Percentiles rank a stretch among this genome's conserved stretches.
Conservation (phyloP, 2,329 filamentous ascomycete genomes). For the Rhinocladiella similis region DNA sequence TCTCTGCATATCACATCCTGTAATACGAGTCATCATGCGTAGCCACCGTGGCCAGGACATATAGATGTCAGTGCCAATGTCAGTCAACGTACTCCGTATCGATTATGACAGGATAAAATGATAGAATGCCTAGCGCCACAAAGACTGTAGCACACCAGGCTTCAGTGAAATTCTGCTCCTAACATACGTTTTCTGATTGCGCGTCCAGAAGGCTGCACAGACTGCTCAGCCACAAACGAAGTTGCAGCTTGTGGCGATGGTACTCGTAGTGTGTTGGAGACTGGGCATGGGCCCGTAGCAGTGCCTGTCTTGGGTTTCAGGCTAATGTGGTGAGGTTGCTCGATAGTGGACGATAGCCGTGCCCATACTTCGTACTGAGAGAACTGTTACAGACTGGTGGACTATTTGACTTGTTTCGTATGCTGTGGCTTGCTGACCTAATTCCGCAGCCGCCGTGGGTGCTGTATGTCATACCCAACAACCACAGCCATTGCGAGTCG, state of each 20-base stretch:
- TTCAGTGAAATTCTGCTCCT: neutral
- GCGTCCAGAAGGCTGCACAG: neutral
- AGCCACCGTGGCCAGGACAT: too few relatives aligned
- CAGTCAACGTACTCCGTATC: too few relatives aligned
- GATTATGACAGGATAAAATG: neutral
- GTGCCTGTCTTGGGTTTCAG: neutral
- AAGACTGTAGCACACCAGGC: neutral
- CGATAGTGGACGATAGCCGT: too few relatives aligned
- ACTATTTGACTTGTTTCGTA: too few relatives aligned
- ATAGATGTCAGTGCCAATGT: too few relatives aligned
- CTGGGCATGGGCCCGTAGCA: neutral
- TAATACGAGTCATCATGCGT: too few relatives aligned
- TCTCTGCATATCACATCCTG: too few relatives aligned
- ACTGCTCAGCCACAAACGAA: too few relatives aligned
- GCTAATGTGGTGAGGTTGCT: too few relatives aligned
- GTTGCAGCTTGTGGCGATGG: neutral
- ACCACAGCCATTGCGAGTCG: neutral
- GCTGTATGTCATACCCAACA: neutral
- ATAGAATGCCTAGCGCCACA: neutral
- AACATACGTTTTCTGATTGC: constrained; percentile 2
- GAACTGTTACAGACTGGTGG: neutral
- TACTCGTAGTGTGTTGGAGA: neutral
- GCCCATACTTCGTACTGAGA: neutral
- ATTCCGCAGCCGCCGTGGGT: neutral
- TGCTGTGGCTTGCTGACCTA: neutral